Conservation (phyloP, 768 basidiomycete species). For the Leucogyrophana mollusca region DNA sequence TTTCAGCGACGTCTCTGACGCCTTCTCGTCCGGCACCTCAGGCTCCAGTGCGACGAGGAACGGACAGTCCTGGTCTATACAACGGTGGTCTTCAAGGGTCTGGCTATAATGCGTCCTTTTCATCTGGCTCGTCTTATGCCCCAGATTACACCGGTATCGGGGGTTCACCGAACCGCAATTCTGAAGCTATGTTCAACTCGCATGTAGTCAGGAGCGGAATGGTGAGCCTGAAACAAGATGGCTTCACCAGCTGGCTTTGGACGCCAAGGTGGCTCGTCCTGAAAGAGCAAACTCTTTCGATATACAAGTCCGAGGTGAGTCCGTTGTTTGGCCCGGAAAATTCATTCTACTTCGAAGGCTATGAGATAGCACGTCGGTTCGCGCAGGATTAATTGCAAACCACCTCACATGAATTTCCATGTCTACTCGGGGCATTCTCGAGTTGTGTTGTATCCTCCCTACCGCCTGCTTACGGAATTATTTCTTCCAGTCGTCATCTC, state of each 20-base stretch:
- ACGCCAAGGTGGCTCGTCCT: conserved; percentile 88
- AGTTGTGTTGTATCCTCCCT: not conserved
- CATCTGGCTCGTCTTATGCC: conserved; percentile 58
- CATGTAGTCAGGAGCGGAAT: conserved; percentile 67
- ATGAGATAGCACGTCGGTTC: not conserved
- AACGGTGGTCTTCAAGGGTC: conserved; percentile 46
- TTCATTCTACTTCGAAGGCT: conserved; percentile 1
- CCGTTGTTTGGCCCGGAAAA: not conserved
- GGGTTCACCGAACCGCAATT: conserved; percentile 65
- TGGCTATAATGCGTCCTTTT: conserved; percentile 61
- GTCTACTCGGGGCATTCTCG: not conserved
- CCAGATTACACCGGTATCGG: conserved; percentile 80
- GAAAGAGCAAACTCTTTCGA: conserved; percentile 70
- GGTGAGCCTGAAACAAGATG: conserved; percentile 92
- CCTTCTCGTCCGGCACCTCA: conserved; percentile 79
- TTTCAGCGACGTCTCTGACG: conserved; percentile 59
- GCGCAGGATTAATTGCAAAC: too few species aligned
- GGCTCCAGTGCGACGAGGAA: conserved; percentile 53
- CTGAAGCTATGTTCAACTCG: conserved; percentile 30
- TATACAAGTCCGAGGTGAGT: conserved; percentile 92
- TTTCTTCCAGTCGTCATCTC: conserved; percentile 46
- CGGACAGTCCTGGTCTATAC: conserved; percentile 36
- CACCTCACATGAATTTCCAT: too few species aligned
- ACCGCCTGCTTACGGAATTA: conserved; percentile 5
- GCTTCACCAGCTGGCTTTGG: conserved; percentile 90